phyloP scores from a whole-genome alignment of 2,329 filamentous ascomycete species.

The Pseudophaeomoniella oleicola region DNA sequence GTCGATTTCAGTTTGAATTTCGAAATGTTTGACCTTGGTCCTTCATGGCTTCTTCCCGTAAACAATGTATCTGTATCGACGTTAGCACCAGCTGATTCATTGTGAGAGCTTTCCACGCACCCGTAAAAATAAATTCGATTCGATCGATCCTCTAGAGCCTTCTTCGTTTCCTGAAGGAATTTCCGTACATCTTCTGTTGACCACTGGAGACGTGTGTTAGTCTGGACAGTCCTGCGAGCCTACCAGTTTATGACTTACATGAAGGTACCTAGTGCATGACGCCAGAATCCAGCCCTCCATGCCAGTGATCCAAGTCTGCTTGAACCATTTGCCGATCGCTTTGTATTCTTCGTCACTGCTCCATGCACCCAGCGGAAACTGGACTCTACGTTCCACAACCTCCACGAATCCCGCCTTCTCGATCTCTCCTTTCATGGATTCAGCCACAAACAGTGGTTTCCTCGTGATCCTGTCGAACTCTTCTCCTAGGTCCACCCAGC shows the following conservation, averaged over 20 bases:
- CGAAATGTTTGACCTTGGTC: no score
- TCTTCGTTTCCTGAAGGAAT: slow-evolving; percentile 10
- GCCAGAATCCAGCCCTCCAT: slow-evolving; percentile 15
- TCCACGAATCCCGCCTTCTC: slow-evolving; percentile 27
- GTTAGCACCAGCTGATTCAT: slow-evolving; percentile 6
- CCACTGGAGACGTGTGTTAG: slow-evolving; percentile 11
- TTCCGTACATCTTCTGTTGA: slow-evolving; percentile 14
- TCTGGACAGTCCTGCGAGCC: background rate
- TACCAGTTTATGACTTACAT: slow-evolving; percentile 8
- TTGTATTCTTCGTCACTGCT: slow-evolving; percentile 20
- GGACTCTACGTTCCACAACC: slow-evolving; percentile 25
- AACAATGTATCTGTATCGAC: background rate
- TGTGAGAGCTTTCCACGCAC: slow-evolving; percentile 9
- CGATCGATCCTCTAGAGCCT: slow-evolving; percentile 6
- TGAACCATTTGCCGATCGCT: slow-evolving; percentile 19
- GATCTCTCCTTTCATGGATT: slow-evolving; percentile 15
- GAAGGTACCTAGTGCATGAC: slow-evolving; percentile 12
- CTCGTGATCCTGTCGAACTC: slow-evolving; percentile 10
- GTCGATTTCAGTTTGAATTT: no score
- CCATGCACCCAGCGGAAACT: slow-evolving; percentile 29
- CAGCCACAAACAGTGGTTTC: slow-evolving; percentile 12
- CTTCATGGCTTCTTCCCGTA: background rate
- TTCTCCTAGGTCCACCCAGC: slow-evolving; percentile 7
- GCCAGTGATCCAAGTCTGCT: slow-evolving; percentile 14
- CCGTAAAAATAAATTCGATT: slow-evolving; percentile 12